Percentiles rank a stretch among this genome's conserved stretches.
These are phyloP conservation scores for Stevia rebaudiana DNA, from an alignment of 140 eudicot genomes.

Conservation along the genomic window DNA sequence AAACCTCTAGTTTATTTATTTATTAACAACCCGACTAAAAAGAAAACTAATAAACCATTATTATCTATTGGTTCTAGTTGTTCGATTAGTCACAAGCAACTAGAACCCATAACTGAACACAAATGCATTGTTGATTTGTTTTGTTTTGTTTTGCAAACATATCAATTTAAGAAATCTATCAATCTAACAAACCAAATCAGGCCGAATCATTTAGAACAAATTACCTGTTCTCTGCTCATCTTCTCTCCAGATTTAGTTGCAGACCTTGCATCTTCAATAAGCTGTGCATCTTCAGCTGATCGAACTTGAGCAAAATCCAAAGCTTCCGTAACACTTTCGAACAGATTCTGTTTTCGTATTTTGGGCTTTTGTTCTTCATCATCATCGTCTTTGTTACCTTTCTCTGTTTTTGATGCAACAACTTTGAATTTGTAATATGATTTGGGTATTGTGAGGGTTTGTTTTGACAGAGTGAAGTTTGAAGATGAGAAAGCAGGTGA, in stretches of 20 bases:
- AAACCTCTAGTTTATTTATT: no score
- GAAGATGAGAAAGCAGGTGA: conserved; percentile 42
- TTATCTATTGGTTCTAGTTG: not conserved
- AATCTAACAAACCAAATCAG: not conserved
- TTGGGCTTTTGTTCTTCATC: conserved; percentile 33
- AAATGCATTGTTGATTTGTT: not conserved
- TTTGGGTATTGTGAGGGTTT: conserved; percentile 14
- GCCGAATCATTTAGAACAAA: not conserved
- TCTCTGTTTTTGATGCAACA: conserved; percentile 42
- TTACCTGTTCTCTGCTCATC: conserved; percentile 84
- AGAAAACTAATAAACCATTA: not conserved
- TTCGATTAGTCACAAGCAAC: not conserved
- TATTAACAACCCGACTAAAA: no score
- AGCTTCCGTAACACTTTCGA: conserved; percentile 85
- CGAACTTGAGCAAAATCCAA: conserved; percentile 90
- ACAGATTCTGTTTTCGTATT: conserved; percentile 61
- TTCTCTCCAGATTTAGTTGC: conserved; percentile 66
- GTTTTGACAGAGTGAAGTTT: conserved; percentile 18
- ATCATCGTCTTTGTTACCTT: conserved; percentile 33
- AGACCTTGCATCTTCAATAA: conserved; percentile 81
- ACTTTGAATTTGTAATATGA: conserved; percentile 22
- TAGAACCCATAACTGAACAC: not conserved
- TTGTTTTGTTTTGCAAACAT: not conserved
- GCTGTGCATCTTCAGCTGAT: conserved; percentile 83
- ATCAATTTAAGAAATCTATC: not conserved